phyloP scores from a whole-genome alignment of 495 filamentous ascomycete genomes.

The Penicillium cataractarum region DNA sequence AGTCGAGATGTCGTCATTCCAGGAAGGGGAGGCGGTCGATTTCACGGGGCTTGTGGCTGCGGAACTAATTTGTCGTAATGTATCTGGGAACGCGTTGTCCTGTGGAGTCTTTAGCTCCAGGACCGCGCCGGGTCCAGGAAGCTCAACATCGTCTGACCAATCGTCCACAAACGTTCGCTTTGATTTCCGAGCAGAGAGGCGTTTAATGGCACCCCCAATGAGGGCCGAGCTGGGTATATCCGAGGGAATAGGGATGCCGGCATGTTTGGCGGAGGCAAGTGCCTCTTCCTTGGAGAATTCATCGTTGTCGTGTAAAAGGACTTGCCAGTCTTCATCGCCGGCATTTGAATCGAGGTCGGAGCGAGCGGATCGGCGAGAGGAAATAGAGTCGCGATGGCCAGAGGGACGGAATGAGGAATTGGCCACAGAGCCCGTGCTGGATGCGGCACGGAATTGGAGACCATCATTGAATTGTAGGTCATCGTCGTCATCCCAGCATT shows the following conservation, averaged over 20 bases:
- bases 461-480: slow-evolving; percentile 76
- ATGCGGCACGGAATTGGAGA: slow-evolving; percentile 66
- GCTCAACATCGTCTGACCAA: slow-evolving; percentile 89
- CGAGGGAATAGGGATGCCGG: slow-evolving; percentile 87
- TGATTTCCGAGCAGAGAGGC: slow-evolving; percentile 79
- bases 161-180: slow-evolving; percentile 80
- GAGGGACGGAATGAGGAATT: slow-evolving; percentile 54
- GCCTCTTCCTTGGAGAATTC: slow-evolving; percentile 79
- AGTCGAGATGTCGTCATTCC: slow-evolving; percentile 34
- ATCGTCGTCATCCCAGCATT: slow-evolving; percentile 90
- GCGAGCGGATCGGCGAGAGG: slow-evolving; percentile 74
- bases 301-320: slow-evolving; percentile 76
- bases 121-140: slow-evolving; percentile 63
- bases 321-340: slow-evolving; percentile 83
- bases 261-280: slow-evolving; percentile 81
- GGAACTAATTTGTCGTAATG: slow-evolving; percentile 64
- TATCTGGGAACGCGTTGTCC: slow-evolving; percentile 65
- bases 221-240: slow-evolving; percentile 94
- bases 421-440: slow-evolving; percentile 59
- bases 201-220: slow-evolving; percentile 91
- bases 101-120: slow-evolving; percentile 67
- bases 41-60: slow-evolving; percentile 46
- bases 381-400: slow-evolving; percentile 71
- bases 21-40: slow-evolving; percentile 33
- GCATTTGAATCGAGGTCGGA: slow-evolving; percentile 77